phyloP scores from a whole-genome alignment of 202 grass and related monocot genomes.

The Zizania palustris region DNA sequence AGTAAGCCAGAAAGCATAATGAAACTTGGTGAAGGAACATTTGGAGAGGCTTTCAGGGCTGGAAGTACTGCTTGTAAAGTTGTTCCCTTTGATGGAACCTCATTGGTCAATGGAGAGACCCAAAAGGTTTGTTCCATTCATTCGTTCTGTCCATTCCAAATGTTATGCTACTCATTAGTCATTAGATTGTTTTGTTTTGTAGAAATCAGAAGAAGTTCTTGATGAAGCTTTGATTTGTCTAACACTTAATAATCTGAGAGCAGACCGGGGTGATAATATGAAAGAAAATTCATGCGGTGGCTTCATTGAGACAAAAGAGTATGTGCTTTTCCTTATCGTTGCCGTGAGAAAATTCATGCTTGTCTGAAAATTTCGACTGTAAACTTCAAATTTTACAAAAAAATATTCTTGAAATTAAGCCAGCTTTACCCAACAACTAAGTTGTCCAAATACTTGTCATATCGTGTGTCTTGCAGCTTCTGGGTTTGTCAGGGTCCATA shows the following conservation, averaged over 20 bases:
- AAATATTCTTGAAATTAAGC: not conserved
- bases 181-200: slow-evolving; percentile 41
- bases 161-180: slow-evolving; percentile 45
- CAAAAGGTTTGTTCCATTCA: slow-evolving; percentile 77
- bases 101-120: slow-evolving; percentile 79
- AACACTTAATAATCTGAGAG: slow-evolving; percentile 84
- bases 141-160: slow-evolving; percentile 20
- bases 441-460: slow-evolving; percentile 21
- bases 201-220: slow-evolving; percentile 91
- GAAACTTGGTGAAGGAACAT: slow-evolving; percentile 95
- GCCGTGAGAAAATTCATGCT: not conserved
- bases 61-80: slow-evolving; percentile 86
- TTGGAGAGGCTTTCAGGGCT: slow-evolving; percentile 83
- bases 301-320: slow-evolving; percentile 96
- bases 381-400: too few relatives aligned
- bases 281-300: slow-evolving; percentile 67
- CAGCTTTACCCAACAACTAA: not conserved
- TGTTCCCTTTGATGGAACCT: slow-evolving; percentile 83
- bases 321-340: slow-evolving; percentile 31
- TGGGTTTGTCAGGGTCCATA: slow-evolving; percentile 75
- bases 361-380: too few relatives aligned
- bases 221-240: slow-evolving; percentile 93
- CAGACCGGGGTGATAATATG: slow-evolving; percentile 21
- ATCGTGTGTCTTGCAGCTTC: slow-evolving; percentile 56
- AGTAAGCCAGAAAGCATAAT: slow-evolving; percentile 63